Evolutionary conservation across 2,329 filamentous ascomycete genomes (phyloP).

Genomic region (Hymenoscyphus infarciens): DNA sequence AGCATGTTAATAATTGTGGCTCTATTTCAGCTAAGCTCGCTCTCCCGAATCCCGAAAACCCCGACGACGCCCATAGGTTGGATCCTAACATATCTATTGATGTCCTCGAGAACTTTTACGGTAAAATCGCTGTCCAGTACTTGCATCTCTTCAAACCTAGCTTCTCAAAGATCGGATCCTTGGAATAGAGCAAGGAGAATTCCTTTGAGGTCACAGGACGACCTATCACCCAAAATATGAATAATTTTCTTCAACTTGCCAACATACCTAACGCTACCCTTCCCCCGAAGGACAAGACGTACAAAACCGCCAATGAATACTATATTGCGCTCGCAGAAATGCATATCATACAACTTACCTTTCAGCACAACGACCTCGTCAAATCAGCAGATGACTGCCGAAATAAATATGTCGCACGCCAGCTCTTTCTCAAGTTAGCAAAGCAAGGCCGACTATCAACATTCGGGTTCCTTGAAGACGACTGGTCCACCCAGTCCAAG

Average conservation of each 20-base stretch:
- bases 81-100: slow-evolving; percentile 28
- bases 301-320: background rate
- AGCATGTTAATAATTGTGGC: slow-evolving; percentile 29
- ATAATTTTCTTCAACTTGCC: slow-evolving; percentile 3
- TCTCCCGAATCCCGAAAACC: background rate
- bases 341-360: slow-evolving; percentile 6
- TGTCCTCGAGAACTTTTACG: slow-evolving; percentile 8
- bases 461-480: slow-evolving; percentile 20
- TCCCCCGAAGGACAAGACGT: slow-evolving; percentile 5
- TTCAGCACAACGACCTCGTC: slow-evolving; percentile 7
- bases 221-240: slow-evolving; percentile 5
- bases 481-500: slow-evolving; percentile 31
- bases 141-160: background rate
- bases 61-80: slow-evolving; percentile 15
- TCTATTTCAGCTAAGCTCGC: background rate
- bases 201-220: slow-evolving; percentile 13
- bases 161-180: background rate
- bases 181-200: background rate
- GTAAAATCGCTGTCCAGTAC: background rate
- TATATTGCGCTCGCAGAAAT: slow-evolving; percentile 8
- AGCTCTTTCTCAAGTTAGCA: slow-evolving; percentile 26
- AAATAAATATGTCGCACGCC: slow-evolving; percentile 10
- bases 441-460: slow-evolving; percentile 14
- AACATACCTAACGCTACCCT: slow-evolving; percentile 4
- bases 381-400: background rate